Evolutionary conservation across 352 stramenopile genomes (phyloP), one percentile per base, ranked within the genome.

Genomic region (Phytophthora lateralis): DNA sequence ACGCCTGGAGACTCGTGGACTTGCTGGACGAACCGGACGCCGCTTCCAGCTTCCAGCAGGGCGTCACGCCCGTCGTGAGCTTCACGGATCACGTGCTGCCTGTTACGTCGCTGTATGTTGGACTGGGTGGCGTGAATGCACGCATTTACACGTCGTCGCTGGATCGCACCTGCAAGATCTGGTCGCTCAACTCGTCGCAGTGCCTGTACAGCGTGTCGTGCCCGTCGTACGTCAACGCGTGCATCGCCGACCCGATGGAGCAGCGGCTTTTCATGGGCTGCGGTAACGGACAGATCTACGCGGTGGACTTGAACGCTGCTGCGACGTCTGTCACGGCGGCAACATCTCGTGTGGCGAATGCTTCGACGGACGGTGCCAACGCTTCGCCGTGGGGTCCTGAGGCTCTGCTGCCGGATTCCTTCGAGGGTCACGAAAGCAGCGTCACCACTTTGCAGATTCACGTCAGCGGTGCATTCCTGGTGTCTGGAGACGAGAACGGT

Each of bases 81-180:
- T 93, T 82, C 64, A 93, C 81, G n/a, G 84, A 93, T 44, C 84
- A 93, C 49, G 80, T 90, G 35, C 69, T 93, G 24, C 84, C 84
- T 2, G 76, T 93, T 24, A 93, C 84, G 3, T 82, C 74, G 24
- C 55, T 93, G 44, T 80, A 93, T 64, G 75, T 87, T n/a, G 76
- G 82, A 15, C 51, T 84, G 3, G 81, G 84, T 11, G 82, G 80
- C 6, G 76, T 89, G 21, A 88, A 90, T 15, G 81, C 73, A 9
- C 84, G 80, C 32, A 73, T 93, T 42, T 93, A 88, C 67, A 90
- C 82, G 38, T 87, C 81, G 20, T 91, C 81, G 20, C 67, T 93
- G 24, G 84, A 93, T 48, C 81, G 82, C 7, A 93, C 81, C 17
- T 87, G 77, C 73, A 93, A 93, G 60, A 85, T 93, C 38, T 93